These are phyloP conservation scores for Monoraphidium neglectum DNA, from an alignment of 139 green algal genomes.

Conservation along the genomic window DNA sequence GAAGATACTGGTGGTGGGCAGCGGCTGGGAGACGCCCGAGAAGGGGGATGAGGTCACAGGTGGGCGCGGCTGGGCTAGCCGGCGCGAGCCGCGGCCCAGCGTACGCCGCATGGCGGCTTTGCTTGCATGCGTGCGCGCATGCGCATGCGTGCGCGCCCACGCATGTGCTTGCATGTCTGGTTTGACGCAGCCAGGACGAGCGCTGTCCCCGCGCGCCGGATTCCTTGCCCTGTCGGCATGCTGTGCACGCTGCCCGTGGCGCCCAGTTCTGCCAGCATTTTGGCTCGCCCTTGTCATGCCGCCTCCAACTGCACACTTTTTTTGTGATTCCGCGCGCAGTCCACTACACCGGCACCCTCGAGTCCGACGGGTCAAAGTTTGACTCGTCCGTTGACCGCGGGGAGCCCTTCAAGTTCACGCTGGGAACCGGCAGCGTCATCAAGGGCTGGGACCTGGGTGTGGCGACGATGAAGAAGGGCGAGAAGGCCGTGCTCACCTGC, in stretches of 20 bases:
- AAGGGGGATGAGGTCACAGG: constrained; percentile 78
- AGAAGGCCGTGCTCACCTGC: constrained; percentile 80
- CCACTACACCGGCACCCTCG: constrained; percentile 96
- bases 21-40: constrained; percentile 84
- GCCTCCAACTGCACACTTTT: background rate
- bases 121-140: too few relatives aligned
- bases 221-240: background rate
- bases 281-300: too few relatives aligned
- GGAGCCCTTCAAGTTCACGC: constrained; percentile 88
- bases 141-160: background rate
- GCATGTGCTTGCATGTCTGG: background rate
- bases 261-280: background rate
- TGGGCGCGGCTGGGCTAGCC: constrained; percentile 1
- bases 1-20: constrained; percentile 75
- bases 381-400: constrained; percentile 86
- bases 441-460: constrained; percentile 89
- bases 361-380: constrained; percentile 90
- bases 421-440: constrained; percentile 78
- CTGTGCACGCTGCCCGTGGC: background rate
- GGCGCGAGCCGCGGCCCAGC: background rate
- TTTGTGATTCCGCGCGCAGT: constrained; percentile 75
- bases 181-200: background rate
- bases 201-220: background rate
- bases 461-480: constrained; percentile 92
- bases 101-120: too few relatives aligned